phyloP scores from a whole-genome alignment of 2,329 filamentous ascomycete species.

The Emmonsiellopsis sp. region DNA sequence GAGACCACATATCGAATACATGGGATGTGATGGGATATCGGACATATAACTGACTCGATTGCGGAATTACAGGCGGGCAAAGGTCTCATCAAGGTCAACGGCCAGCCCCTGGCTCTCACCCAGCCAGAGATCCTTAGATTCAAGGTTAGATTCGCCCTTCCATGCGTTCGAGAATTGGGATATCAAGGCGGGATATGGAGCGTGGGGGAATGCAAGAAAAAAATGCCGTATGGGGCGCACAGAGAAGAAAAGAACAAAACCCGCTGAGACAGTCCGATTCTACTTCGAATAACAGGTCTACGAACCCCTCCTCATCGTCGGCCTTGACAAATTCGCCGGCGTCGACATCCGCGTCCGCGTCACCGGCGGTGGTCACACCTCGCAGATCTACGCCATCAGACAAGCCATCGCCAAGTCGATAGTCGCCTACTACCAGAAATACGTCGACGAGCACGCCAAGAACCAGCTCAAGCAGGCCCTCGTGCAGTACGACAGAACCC shows the following conservation, averaged over 20 bases:
- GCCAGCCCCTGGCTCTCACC: conserved; percentile 85
- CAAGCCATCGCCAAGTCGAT: conserved; percentile 98
- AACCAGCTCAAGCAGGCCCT: conserved; percentile 97
- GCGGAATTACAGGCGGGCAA: conserved; percentile 52
- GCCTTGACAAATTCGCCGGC: conserved; percentile 91
- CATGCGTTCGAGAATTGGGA: background rate
- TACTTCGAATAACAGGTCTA: conserved; percentile 57
- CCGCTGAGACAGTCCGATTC: background rate
- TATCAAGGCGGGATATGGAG: background rate
- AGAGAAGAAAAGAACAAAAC: background rate
- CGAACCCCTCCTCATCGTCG: conserved; percentile 95
- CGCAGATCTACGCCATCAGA: conserved; percentile 95
- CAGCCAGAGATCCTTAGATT: conserved; percentile 96
- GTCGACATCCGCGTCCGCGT: conserved; percentile 98
- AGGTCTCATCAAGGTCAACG: conserved; percentile 98
- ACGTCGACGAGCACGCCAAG: conserved; percentile 99
- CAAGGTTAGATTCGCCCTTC: conserved; percentile 53
- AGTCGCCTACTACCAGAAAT: conserved; percentile 99
- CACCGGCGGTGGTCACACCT: conserved; percentile 93
- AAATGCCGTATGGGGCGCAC: background rate
- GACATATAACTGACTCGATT: background rate
- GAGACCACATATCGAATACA: background rate
- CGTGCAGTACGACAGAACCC: conserved; percentile 89
- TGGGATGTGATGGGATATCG: background rate
- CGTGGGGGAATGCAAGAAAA: background rate